phyloP scores from a whole-genome alignment of 2,329 filamentous ascomycete species.

The Curvularia sp. region DNA sequence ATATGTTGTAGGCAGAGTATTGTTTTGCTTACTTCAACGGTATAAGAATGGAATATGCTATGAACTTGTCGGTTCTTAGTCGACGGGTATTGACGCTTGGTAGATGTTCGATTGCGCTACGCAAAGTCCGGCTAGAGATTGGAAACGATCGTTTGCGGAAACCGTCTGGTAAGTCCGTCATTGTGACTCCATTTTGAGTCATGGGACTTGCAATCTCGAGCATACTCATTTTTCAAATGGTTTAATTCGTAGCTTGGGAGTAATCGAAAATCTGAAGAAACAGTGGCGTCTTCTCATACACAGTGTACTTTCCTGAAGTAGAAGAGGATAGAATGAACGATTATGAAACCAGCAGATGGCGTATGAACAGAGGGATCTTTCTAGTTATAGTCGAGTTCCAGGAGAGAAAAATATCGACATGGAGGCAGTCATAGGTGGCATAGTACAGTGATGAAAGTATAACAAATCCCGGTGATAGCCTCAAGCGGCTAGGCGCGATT shows the following conservation, averaged over 20 bases:
- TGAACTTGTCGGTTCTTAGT: constrained; percentile 9
- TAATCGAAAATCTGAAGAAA: rapidly evolving
- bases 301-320: background rate
- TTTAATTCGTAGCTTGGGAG: background rate
- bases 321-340: background rate
- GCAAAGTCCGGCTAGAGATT: background rate
- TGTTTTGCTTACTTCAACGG: constrained; percentile 6
- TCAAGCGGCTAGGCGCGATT: background rate
- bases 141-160: background rate
- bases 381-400: background rate
- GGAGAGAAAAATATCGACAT: background rate
- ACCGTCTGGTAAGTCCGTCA: background rate
- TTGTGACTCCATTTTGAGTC: background rate
- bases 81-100: constrained; percentile 3
- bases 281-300: background rate
- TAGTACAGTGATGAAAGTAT: background rate
- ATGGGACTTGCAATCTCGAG: background rate
- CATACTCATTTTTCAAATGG: background rate
- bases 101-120: constrained; percentile 11
- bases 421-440: background rate
- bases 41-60: constrained; percentile 1
- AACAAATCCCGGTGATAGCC: background rate
- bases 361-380: background rate
- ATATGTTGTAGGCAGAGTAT: too few relatives aligned
- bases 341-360: background rate